These are phyloP conservation scores for Globisporangium barbulae DNA, from an alignment of 352 stramenopile species.

Conservation along the genomic window DNA sequence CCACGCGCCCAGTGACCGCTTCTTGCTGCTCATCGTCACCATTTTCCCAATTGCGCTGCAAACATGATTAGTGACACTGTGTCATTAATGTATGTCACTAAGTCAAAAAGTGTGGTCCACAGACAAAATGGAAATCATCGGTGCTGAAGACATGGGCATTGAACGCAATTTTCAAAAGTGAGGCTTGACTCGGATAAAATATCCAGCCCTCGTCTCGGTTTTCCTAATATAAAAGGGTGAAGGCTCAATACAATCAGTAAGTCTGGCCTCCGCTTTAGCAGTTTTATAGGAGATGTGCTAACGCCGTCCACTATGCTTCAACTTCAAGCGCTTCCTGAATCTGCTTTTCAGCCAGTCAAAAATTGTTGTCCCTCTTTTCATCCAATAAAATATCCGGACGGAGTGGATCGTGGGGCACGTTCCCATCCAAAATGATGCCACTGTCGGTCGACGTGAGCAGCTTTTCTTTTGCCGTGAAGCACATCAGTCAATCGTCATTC, in stretches of 20 bases:
- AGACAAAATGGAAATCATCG: background rate
- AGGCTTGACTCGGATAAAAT: too few species aligned
- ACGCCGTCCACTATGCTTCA: background rate
- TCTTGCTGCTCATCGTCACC: background rate
- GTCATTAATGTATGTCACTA: too few species aligned
- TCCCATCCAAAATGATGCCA: background rate
- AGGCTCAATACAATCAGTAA: too few species aligned
- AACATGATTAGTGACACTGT: too few species aligned
- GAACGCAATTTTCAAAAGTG: too few species aligned
- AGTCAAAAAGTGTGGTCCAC: too few species aligned
- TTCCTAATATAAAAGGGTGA: too few species aligned
- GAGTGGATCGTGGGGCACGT: conserved; percentile 5
- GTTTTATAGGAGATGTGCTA: too few species aligned
- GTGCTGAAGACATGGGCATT: background rate
- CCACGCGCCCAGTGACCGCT: conserved; percentile 2
- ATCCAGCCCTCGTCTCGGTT: too few species aligned
- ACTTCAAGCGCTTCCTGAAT: conserved; percentile 2
- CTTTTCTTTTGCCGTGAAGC: background rate
- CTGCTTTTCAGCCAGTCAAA: conserved; percentile 2
- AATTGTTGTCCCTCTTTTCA: background rate
- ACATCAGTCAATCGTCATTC: conserved; percentile 15
- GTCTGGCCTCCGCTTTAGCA: too few species aligned
- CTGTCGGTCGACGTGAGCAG: background rate
- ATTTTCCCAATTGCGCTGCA: background rate
- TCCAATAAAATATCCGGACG: background rate